Evolutionary conservation across 164 flowering plant genomes (phyloP).

Genomic region (Malania oleifera): DNA sequence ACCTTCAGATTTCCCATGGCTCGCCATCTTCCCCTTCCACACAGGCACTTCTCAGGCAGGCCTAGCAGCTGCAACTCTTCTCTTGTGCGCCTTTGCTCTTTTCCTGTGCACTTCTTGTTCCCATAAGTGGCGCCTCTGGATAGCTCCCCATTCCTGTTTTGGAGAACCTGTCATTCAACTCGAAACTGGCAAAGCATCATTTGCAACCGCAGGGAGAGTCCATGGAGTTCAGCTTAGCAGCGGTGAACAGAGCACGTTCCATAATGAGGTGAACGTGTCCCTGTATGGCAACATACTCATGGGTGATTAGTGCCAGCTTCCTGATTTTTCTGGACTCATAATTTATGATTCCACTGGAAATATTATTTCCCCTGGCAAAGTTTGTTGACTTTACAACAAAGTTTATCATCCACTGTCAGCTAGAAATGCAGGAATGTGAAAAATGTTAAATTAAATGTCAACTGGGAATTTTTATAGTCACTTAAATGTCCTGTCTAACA

Average conservation of each 20-base stretch:
- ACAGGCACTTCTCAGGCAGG: slow-evolving; percentile 21
- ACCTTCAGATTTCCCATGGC: slow-evolving; percentile 26
- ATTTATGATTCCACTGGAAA: slow-evolving; percentile 67
- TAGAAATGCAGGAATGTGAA: too few relatives aligned
- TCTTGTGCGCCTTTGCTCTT: slow-evolving; percentile 43
- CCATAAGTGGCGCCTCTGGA: slow-evolving; percentile 30
- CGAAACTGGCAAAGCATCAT: slow-evolving; percentile 21
- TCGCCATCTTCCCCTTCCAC: slow-evolving; percentile 16
- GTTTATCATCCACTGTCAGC: too few relatives aligned
- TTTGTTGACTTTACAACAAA: too few relatives aligned
- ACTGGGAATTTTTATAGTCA: too few relatives aligned
- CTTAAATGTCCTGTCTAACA: too few relatives aligned
- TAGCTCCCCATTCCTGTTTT: slow-evolving; percentile 27
- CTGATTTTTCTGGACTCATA: slow-evolving; percentile 80
- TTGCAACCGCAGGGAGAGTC: not conserved
- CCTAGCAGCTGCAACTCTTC: slow-evolving; percentile 27
- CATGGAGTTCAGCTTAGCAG: slow-evolving; percentile 3
- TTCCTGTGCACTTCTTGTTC: slow-evolving; percentile 73
- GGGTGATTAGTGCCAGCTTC: slow-evolving; percentile 88
- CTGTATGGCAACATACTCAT: slow-evolving; percentile 80
- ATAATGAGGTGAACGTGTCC: slow-evolving; percentile 23
- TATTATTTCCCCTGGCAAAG: slow-evolving; percentile 34
- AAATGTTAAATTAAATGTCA: too few relatives aligned
- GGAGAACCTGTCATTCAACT: slow-evolving; percentile 47
- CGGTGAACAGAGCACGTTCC: slow-evolving; percentile 3